These are phyloP conservation scores for Nemania bipapillata DNA, from an alignment of 2,329 filamentous ascomycete genomes.

Conservation along the genomic window DNA sequence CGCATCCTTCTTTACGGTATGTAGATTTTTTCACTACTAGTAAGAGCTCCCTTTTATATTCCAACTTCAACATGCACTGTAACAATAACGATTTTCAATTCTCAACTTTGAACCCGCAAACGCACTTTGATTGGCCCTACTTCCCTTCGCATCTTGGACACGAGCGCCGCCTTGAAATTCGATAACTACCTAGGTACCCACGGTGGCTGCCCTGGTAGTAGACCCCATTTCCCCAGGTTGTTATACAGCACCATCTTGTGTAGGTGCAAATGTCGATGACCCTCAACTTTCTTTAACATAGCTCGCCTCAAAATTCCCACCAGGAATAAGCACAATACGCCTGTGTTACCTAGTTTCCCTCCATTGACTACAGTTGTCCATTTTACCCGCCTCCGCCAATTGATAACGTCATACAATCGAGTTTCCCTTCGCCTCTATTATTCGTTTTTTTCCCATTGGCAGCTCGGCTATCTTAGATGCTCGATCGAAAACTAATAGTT, in stretches of 20 bases:
- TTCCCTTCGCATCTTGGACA: constrained; percentile 2
- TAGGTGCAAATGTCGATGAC: background rate
- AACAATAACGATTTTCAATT: background rate
- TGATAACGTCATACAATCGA: background rate
- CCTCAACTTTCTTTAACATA: background rate
- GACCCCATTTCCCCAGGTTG: background rate
- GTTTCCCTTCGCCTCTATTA: background rate
- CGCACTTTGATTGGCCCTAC: constrained; percentile 23
- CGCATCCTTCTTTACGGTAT: constrained; percentile 28
- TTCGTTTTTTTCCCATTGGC: background rate
- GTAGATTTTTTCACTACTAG: constrained; percentile 14
- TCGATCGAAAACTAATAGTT: background rate
- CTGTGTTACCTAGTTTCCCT: background rate
- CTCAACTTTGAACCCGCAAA: background rate
- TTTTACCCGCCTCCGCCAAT: background rate
- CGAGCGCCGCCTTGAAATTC: background rate
- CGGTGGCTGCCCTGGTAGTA: background rate
- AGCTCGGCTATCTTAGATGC: background rate
- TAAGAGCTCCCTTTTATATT: background rate
- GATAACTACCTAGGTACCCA: background rate
- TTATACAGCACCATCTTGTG: background rate
- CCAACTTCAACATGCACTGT: background rate
- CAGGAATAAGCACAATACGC: background rate
- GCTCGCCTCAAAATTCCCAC: background rate
- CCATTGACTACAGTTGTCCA: background rate